Conservation (phyloP, 225 moss, liverwort and hornwort species). For the Straminergon stramineum region DNA sequence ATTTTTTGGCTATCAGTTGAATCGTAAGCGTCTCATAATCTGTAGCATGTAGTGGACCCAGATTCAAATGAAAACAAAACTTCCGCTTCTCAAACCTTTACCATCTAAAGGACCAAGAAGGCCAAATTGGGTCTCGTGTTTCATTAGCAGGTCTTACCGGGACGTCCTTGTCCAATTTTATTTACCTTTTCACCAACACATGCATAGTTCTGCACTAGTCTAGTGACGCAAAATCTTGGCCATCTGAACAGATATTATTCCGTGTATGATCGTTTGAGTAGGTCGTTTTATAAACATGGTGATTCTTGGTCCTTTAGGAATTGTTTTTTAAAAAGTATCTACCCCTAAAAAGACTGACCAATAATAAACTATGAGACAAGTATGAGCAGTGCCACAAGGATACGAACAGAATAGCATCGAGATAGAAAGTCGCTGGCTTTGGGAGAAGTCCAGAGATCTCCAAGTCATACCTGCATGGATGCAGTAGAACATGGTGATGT, state of each 20-base stretch:
- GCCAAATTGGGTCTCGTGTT: background rate
- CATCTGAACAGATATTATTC: too few species aligned
- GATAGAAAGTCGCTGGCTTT: slow-evolving; percentile 23
- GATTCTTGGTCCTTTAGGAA: background rate
- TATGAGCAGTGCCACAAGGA: background rate
- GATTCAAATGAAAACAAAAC: background rate
- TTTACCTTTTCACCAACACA: background rate
- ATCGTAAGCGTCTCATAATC: background rate
- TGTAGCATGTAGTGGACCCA: background rate
- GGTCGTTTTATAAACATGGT: background rate
- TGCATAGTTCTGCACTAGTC: background rate
- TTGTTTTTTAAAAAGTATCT: background rate
- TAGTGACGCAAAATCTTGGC: background rate
- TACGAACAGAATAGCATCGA: slow-evolving; percentile 34
- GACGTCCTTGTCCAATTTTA: background rate
- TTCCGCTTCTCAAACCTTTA: background rate
- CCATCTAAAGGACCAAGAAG: too few species aligned
- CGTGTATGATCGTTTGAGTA: background rate
- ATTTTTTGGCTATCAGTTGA: background rate
- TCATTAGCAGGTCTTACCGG: background rate
- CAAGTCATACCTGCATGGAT: slow-evolving; percentile 38
- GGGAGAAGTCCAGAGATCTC: slow-evolving; percentile 49
- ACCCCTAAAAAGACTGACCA: background rate
- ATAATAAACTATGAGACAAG: background rate
- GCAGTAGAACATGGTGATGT: background rate